Conservation (phyloP, 495 filamentous ascomycete species). For the Chaetomium tenue region DNA sequence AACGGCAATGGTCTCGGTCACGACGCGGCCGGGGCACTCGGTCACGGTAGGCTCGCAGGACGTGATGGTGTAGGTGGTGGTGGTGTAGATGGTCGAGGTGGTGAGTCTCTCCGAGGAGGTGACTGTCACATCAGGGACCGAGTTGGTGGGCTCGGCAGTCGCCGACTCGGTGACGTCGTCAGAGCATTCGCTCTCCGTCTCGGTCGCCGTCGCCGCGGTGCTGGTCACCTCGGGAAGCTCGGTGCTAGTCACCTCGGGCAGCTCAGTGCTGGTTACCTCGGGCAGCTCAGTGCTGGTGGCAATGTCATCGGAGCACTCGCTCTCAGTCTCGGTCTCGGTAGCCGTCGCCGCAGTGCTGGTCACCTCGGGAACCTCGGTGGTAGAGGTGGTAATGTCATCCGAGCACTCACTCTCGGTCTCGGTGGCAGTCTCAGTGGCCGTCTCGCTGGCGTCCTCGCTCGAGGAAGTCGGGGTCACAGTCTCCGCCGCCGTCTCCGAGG, state of each 20-base stretch:
- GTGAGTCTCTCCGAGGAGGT: conserved; percentile 38
- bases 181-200: conserved; percentile 4
- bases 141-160: neutral
- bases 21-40: conserved; percentile 57
- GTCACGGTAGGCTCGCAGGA: conserved; percentile 58
- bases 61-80: conserved; percentile 57
- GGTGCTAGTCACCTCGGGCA: neutral
- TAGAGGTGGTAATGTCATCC: conserved; percentile 12
- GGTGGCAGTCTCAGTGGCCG: conserved; percentile 1
- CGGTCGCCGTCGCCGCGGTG: neutral
- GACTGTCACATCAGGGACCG: neutral
- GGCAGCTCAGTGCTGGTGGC: conserved; percentile 1
- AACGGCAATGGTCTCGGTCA: conserved; percentile 57
- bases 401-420: conserved; percentile 24
- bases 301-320: conserved; percentile 7
- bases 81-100: conserved; percentile 60
- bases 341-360: neutral
- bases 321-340: neutral
- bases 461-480: conserved; percentile 3
- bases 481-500: conserved; percentile 26
- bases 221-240: too few species aligned
- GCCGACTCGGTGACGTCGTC: neutral
- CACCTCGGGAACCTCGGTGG: neutral
- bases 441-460: neutral
- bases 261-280: neutral